Conservation (phyloP, 2,329 filamentous ascomycete species). For the Curvularia hawaiiensis region DNA sequence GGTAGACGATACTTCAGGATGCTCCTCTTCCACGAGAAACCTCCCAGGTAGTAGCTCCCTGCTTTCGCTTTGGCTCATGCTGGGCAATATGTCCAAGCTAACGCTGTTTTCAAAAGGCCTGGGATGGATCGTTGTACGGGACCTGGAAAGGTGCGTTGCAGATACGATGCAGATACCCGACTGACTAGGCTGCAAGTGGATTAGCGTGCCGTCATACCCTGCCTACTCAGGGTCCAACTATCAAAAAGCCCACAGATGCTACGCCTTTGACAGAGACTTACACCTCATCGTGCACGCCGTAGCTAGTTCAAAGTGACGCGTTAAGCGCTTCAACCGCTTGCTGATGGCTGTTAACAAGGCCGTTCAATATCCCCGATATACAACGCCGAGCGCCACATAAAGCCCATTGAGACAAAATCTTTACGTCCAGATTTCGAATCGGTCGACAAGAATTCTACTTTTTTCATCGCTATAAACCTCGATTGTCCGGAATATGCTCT, state of each 20-base stretch:
- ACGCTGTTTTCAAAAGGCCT: constrained; percentile 1
- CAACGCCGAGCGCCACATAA: neutral
- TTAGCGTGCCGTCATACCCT: constrained; percentile 9
- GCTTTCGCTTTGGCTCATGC: constrained; percentile 21
- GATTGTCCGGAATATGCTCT: neutral
- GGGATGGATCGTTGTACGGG: constrained; percentile 5
- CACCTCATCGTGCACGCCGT: neutral
- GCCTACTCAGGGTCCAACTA: neutral
- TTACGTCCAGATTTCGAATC: neutral
- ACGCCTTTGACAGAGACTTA: neutral
- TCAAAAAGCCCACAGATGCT: neutral
- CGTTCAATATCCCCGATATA: neutral
- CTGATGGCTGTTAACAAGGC: neutral
- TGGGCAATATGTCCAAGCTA: constrained; percentile 1
- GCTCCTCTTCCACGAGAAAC: constrained; percentile 32
- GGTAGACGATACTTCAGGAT: constrained; percentile 22
- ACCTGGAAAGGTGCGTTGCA: neutral
- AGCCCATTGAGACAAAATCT: neutral
- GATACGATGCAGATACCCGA: constrained; percentile 15
- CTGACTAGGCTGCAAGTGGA: constrained; percentile 8
- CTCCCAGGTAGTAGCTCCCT: constrained; percentile 30
- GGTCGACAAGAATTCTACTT: neutral
- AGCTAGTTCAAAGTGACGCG: neutral
- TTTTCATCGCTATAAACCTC: neutral
- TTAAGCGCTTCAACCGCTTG: neutral